Evolutionary conservation across 495 filamentous ascomycete species (phyloP), one percentile per base, ranked within the genome.

Genomic region (Podospora appendiculata): DNA sequence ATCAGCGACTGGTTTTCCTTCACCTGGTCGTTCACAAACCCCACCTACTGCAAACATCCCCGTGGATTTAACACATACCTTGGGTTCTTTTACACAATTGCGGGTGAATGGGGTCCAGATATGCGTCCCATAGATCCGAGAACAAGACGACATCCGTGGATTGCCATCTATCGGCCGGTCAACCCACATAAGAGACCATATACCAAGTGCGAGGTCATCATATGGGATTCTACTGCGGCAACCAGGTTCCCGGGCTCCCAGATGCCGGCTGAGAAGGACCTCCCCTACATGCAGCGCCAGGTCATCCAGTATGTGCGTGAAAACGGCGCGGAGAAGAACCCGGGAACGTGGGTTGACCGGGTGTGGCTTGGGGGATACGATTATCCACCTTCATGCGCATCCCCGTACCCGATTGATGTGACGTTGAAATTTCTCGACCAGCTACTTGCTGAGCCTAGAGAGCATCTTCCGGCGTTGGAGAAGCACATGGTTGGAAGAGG

Each of bases 81-180:
- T 3, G 73, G 72, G 1, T 60, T 76, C 16, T 77, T 77, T 57
- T 75, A 74, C 47, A 76, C 70, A n/a, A 62, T 70, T 40, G 53
- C 63, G 2, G 62, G 60, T 9, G 65, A 60, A 1, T 75, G 68
- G 70, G 58, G 70, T 41, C 52, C 36, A 39, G 54, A 4, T 25
- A 41, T 44, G 14, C 40, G 49, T 9, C 53, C 52, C 16, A 58
- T 55, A 7, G 48, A 51, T 2, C 47, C 7, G 3, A 61, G 42
- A 11, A 47, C 50, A 0, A 43, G 41, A 34, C 48, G 38, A 34
- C 48, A 74, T 41, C 69, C 73, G 6, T 77, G 74, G 74, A 47
- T 75, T 16, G 73, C 59, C 6, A 50, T 72, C 3, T 61, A 65
- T 32, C 63, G 74, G 16, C 67, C 67, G 1, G 56, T 66, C 35